Conservation (phyloP, 495 filamentous ascomycete species). For the Talaromyces liani region DNA sequence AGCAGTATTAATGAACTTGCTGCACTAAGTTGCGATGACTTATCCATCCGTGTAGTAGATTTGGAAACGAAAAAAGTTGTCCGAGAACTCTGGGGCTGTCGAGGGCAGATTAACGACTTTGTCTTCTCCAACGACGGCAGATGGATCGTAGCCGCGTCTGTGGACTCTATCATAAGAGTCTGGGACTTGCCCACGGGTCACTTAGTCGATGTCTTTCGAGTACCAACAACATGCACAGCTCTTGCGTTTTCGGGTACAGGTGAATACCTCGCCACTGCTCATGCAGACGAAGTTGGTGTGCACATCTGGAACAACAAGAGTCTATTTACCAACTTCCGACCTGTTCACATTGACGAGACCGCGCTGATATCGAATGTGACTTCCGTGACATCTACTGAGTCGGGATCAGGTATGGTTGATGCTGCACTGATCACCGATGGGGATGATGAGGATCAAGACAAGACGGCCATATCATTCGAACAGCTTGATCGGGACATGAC, state of each 20-base stretch:
- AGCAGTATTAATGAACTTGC: conserved; percentile 77
- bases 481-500: conserved; percentile 74
- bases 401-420: conserved; percentile 60
- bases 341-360: conserved; percentile 67
- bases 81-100: conserved; percentile 85
- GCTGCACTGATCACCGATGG: conserved; percentile 55
- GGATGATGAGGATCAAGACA: conserved; percentile 40
- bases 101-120: conserved; percentile 75
- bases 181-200: conserved; percentile 97
- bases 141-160: conserved; percentile 86
- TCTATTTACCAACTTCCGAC: conserved; percentile 80
- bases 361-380: conserved; percentile 60
- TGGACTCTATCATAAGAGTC: conserved; percentile 73
- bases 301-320: conserved; percentile 91
- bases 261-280: conserved; percentile 85
- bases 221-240: conserved; percentile 67
- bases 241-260: conserved; percentile 83
- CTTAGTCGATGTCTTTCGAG: conserved; percentile 79
- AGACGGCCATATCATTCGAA: conserved; percentile 49
- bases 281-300: conserved; percentile 78
- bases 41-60: conserved; percentile 82
- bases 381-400: conserved; percentile 70
- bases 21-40: conserved; percentile 83
- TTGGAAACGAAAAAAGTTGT: conserved; percentile 83
- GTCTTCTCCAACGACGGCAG: conserved; percentile 88